These are phyloP conservation scores for Perkinsus marinus DNA, from an alignment of 169 alveolate species.

Conservation along the genomic window DNA sequence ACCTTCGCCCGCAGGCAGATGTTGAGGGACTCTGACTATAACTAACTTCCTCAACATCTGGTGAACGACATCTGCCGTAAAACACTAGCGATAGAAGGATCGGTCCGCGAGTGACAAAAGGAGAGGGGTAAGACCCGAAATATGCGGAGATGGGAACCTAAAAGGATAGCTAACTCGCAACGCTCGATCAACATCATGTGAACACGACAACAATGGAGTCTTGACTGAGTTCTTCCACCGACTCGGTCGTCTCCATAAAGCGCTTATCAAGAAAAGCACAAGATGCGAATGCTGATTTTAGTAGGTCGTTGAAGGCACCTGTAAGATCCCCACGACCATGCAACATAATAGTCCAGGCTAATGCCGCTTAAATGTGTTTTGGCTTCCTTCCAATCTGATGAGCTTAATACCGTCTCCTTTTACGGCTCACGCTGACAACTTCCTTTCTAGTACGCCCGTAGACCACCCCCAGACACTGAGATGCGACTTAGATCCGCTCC, in stretches of 20 bases:
- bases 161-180: too few species aligned
- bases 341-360: background rate
- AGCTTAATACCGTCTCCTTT: background rate
- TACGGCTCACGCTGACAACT: background rate
- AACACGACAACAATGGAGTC: too few species aligned
- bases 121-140: too few species aligned
- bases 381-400: background rate
- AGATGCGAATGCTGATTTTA: background rate
- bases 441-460: background rate
- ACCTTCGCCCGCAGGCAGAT: background rate
- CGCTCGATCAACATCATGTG: too few species aligned
- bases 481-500: background rate
- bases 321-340: background rate
- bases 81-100: too few species aligned
- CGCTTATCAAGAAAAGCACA: background rate
- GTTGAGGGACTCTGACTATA: background rate
- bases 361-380: background rate
- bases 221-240: background rate
- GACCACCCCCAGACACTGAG: background rate
- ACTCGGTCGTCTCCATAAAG: background rate
- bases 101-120: too few species aligned
- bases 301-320: background rate
- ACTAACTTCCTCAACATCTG: too few species aligned
- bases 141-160: too few species aligned
- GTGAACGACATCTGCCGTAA: too few species aligned